Conservation (phyloP, 1,284 basidiomycete genomes). For the Microbotryum saponariae region DNA sequence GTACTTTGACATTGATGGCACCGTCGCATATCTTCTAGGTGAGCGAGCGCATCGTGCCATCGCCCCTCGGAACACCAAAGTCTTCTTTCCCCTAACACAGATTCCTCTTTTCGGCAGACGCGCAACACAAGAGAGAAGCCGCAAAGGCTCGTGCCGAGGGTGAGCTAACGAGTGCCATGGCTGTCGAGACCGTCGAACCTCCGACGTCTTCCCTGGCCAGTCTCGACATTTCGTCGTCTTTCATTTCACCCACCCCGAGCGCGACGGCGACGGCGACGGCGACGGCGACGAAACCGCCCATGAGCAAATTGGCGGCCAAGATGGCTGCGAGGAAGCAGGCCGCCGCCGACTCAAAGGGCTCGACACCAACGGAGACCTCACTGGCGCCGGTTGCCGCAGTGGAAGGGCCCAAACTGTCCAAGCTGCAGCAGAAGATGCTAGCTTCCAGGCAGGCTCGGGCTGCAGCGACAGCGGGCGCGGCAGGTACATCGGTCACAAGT, state of each 20-base stretch:
- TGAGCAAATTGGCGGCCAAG: slow-evolving; percentile 26
- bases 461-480: too few relatives aligned
- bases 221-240: not conserved
- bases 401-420: slow-evolving; percentile 45
- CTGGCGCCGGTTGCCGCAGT: slow-evolving; percentile 45
- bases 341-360: not conserved
- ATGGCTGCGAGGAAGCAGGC: slow-evolving; percentile 16
- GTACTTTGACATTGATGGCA: slow-evolving; percentile 76
- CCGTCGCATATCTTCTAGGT: slow-evolving; percentile 60
- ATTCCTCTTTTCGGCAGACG: slow-evolving; percentile 12
- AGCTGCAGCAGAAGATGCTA: slow-evolving; percentile 49
- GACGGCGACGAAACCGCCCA: not conserved
- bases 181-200: not conserved
- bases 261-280: not conserved
- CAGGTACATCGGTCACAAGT: too few relatives aligned
- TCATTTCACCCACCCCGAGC: slow-evolving; percentile 38
- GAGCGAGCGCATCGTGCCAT: not conserved
- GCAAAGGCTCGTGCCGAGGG: slow-evolving; percentile 61
- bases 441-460: slow-evolving; percentile 16
- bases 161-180: slow-evolving; percentile 46
- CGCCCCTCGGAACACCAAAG: slow-evolving; percentile 1
- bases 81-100: slow-evolving; percentile 31
- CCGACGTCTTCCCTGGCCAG: slow-evolving; percentile 1
- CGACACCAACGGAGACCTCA: slow-evolving; percentile 52
- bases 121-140: slow-evolving; percentile 32